Conservation (phyloP, 1,139 yeast species). For the Debaryomyces robertsiae region DNA sequence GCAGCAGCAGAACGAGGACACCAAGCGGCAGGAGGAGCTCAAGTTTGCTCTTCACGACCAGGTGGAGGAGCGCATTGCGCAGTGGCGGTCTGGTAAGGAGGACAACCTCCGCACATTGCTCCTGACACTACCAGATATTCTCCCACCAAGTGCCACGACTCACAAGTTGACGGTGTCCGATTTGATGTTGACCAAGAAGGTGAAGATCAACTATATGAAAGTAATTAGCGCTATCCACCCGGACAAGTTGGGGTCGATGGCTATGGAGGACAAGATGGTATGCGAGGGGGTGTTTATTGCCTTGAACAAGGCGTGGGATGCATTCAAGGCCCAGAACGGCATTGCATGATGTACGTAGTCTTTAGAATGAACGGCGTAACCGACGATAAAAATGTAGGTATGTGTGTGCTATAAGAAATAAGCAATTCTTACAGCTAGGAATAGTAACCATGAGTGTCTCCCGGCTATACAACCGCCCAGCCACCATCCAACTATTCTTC, state of each 20-base stretch:
- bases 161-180: constrained; percentile 58
- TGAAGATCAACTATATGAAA: constrained; percentile 84
- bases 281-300: constrained; percentile 86
- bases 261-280: constrained; percentile 73
- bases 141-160: constrained; percentile 47
- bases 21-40: constrained; percentile 56
- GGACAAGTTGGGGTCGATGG: constrained; percentile 68
- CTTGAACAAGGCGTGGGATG: constrained; percentile 90
- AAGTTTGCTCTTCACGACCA: constrained; percentile 60
- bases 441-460: too few species aligned
- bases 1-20: constrained; percentile 48
- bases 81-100: constrained; percentile 77
- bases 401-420: too few species aligned
- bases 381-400: too few species aligned
- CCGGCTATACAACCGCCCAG: too few species aligned
- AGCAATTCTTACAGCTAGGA: too few species aligned
- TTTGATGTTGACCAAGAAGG: constrained; percentile 87
- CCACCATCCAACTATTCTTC: too few species aligned
- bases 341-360: constrained; percentile 14
- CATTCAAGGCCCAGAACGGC: constrained; percentile 54
- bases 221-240: constrained; percentile 95
- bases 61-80: constrained; percentile 54
- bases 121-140: constrained; percentile 61
- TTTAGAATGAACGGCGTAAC: too few species aligned
- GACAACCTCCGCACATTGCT: constrained; percentile 76